Percentiles rank a stretch among this genome's conserved stretches.
Evolutionary conservation across 2,329 filamentous ascomycete species (phyloP).

Genomic region (Thielaviopsis ethacetica): DNA sequence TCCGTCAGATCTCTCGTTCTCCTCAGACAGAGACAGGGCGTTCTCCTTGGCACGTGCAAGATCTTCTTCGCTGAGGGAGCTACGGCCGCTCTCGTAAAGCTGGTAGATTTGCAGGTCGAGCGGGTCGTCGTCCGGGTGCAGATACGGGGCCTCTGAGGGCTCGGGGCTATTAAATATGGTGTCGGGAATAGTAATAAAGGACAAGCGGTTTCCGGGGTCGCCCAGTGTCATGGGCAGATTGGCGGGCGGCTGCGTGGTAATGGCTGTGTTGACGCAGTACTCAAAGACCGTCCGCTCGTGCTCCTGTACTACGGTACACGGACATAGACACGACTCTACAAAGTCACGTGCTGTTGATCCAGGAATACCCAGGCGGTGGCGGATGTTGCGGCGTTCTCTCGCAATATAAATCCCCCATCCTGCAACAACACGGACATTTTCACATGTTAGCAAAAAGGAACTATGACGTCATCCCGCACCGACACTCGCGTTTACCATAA

Average conservation of each 20-base stretch:
- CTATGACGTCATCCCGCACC: slow-evolving; percentile 4
- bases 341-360: slow-evolving; percentile 7
- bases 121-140: background rate
- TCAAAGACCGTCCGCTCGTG: slow-evolving; percentile 11
- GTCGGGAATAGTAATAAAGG: slow-evolving; percentile 10
- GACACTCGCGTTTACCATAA: no score
- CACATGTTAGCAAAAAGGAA: slow-evolving; percentile 8
- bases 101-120: slow-evolving; percentile 7
- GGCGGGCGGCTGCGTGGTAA: slow-evolving; percentile 9
- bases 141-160: background rate
- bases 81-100: slow-evolving; percentile 6
- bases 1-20: background rate
- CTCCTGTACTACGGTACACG: slow-evolving; percentile 9
- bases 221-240: slow-evolving; percentile 9
- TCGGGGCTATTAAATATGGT: slow-evolving; percentile 6
- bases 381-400: slow-evolving; percentile 9
- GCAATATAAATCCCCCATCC: slow-evolving; percentile 11
- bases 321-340: slow-evolving; percentile 8
- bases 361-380: slow-evolving; percentile 8
- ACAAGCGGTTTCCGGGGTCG: slow-evolving; percentile 8
- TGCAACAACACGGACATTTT: slow-evolving; percentile 5
- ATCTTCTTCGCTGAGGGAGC: slow-evolving; percentile 5
- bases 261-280: slow-evolving; percentile 8
- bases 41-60: slow-evolving; percentile 8
- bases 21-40: slow-evolving; percentile 4